phyloP scores from a whole-genome alignment of 1,284 basidiomycete species.

The Vanrija pseudolonga region DNA sequence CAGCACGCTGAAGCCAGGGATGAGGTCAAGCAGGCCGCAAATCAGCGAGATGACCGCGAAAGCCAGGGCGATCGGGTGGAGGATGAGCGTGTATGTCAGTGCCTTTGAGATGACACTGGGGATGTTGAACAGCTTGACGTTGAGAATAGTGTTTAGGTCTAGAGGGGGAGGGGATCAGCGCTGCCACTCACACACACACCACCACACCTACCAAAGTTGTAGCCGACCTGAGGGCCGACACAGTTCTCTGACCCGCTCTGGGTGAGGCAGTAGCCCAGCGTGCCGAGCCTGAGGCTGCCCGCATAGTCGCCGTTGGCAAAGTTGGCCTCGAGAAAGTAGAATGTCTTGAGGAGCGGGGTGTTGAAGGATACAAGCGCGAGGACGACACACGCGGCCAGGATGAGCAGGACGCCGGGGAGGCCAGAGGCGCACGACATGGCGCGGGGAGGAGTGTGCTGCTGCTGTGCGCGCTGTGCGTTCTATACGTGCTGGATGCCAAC shows the following conservation, averaged over 20 bases:
- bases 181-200: not conserved
- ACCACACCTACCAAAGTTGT: conserved; percentile 65
- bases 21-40: conserved; percentile 76
- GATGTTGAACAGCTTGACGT: conserved; percentile 61
- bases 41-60: conserved; percentile 67
- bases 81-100: conserved; percentile 80
- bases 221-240: conserved; percentile 72
- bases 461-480: no score
- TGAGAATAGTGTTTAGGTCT: conserved; percentile 78
- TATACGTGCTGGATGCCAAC: no score
- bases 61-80: conserved; percentile 77
- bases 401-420: conserved; percentile 78
- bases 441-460: not conserved
- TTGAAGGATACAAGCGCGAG: conserved; percentile 80
- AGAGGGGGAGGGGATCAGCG: no score
- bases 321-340: conserved; percentile 76
- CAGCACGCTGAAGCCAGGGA: conserved; percentile 76
- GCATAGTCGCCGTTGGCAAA: conserved; percentile 55
- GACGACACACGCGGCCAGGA: conserved; percentile 65
- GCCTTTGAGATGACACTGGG: conserved; percentile 68
- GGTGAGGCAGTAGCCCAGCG: conserved; percentile 73
- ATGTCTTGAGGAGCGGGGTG: conserved; percentile 74
- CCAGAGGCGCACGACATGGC: conserved; percentile 61
- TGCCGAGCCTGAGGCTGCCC: conserved; percentile 73
- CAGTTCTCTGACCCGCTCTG: conserved; percentile 57